Evolutionary conservation across 139 green algal species (phyloP).

Genomic region (Desmodesmus armatus): DNA sequence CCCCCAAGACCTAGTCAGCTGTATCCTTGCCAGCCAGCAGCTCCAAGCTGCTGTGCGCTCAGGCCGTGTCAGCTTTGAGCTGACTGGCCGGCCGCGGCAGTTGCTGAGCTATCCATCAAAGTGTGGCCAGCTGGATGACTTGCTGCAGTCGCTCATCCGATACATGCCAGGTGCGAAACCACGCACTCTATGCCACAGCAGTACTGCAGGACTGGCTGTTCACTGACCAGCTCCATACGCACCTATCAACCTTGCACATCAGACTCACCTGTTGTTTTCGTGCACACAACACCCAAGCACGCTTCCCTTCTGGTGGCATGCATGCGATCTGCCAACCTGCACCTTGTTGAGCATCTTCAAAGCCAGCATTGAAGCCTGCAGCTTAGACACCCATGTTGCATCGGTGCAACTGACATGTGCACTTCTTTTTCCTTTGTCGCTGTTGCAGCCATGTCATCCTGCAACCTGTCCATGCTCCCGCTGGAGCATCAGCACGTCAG

Average conservation of each 20-base stretch:
- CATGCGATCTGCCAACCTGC: neutral
- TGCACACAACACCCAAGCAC: neutral
- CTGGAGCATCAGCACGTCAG: constrained; percentile 64
- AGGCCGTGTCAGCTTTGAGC: neutral
- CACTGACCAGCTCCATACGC: too few species aligned
- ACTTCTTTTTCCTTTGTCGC: neutral
- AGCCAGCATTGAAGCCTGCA: too few species aligned
- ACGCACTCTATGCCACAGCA: neutral
- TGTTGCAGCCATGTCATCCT: constrained; percentile 48
- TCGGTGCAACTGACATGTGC: neutral
- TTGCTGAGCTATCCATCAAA: constrained; percentile 22
- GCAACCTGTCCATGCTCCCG: constrained; percentile 56
- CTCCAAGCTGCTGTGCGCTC: neutral
- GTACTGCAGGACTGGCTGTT: too few species aligned
- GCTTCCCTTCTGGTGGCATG: neutral
- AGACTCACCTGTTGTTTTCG: neutral
- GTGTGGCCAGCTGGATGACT: neutral
- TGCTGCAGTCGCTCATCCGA: constrained; percentile 31
- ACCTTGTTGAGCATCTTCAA: too few species aligned
- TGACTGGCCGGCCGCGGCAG: constrained; percentile 16
- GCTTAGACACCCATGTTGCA: neutral
- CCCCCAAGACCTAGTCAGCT: neutral
- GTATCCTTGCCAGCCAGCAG: neutral
- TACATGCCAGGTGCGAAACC: constrained; percentile 51
- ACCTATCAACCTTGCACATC: too few species aligned